Evolutionary conservation across 2,329 filamentous ascomycete species (phyloP).

Genomic region (Cryphonectria carpinicola): DNA sequence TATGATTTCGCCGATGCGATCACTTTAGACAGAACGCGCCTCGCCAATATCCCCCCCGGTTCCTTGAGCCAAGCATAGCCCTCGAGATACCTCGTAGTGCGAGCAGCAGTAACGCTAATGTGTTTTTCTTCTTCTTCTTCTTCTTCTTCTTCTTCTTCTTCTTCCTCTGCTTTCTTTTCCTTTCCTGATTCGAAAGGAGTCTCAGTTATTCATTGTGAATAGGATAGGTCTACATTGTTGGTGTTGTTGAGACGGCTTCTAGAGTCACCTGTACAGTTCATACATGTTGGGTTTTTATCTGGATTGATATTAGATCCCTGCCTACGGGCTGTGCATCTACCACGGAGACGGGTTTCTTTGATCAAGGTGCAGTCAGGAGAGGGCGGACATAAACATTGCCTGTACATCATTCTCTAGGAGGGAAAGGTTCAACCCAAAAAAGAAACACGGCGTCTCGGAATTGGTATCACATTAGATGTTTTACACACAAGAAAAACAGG

Average conservation of each 20-base stretch:
- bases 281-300: background rate
- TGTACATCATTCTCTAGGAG: background rate
- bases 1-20: background rate
- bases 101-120: background rate
- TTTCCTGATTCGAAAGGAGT: no score
- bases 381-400: background rate
- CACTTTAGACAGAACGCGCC: background rate
- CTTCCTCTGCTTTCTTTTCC: no score
- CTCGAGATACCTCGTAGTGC: background rate
- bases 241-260: background rate
- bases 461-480: slow-evolving; percentile 11
- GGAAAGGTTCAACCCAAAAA: background rate
- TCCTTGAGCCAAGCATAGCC: background rate
- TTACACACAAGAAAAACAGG: background rate
- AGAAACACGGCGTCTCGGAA: background rate
- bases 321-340: slow-evolving; percentile 4
- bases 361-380: background rate
- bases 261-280: slow-evolving; percentile 20
- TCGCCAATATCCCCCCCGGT: background rate
- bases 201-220: background rate
- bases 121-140: background rate
- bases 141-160: no score
- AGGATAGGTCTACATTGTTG: background rate
- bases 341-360: background rate
- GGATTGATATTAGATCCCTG: slow-evolving; percentile 14